phyloP scores from a whole-genome alignment of 2,329 filamentous ascomycete species.

The Sporothrix schenckii region DNA sequence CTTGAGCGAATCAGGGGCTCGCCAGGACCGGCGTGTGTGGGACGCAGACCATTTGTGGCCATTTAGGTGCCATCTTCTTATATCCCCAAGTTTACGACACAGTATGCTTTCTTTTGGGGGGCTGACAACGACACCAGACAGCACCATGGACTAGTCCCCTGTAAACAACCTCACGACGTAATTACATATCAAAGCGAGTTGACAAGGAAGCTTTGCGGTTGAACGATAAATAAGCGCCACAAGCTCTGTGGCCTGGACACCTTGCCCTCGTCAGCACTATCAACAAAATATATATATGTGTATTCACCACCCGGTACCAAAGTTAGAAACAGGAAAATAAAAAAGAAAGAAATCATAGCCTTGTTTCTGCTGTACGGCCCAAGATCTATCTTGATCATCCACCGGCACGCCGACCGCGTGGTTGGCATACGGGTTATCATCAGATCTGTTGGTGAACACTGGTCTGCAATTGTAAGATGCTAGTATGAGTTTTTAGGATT shows the following conservation, averaged over 20 bases:
- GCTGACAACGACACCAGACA: not conserved
- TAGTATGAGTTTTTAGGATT: not conserved
- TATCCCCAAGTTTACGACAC: not conserved
- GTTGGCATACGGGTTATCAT: not conserved
- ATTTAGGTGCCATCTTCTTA: not conserved
- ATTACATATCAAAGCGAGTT: not conserved
- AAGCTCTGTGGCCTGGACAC: not conserved
- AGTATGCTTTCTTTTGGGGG: not conserved
- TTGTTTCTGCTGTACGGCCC: too few species aligned
- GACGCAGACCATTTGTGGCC: not conserved
- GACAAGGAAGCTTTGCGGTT: not conserved
- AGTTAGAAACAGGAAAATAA: too few species aligned
- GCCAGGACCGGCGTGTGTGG: not conserved
- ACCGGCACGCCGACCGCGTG: not conserved
- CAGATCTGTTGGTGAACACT: not conserved
- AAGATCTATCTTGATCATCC: not conserved
- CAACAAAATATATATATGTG: not conserved
- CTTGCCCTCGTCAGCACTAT: not conserved
- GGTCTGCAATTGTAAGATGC: not conserved
- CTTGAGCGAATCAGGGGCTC: slow-evolving; percentile 1
- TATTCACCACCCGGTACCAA: too few species aligned
- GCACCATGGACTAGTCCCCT: not conserved
- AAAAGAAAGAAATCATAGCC: too few species aligned
- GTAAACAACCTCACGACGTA: not conserved
- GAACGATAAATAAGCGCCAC: not conserved